phyloP scores from a whole-genome alignment of 371 early-diverging fungal genomes.

The Lichtheimia corymbifera region DNA sequence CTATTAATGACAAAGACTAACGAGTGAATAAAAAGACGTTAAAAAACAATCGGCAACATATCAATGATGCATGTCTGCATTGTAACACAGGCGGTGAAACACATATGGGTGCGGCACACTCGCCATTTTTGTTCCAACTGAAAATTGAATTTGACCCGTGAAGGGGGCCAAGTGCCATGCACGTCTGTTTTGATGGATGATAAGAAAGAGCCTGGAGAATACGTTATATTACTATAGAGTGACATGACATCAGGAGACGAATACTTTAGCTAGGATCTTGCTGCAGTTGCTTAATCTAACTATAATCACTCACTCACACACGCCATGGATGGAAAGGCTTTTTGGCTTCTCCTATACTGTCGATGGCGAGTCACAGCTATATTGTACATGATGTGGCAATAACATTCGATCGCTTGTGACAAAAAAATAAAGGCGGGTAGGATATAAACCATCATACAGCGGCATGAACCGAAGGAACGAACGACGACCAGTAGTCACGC shows the following conservation, averaged over 20 bases:
- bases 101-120: conserved; percentile 1
- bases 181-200: background rate
- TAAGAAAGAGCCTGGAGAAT: background rate
- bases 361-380: background rate
- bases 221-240: background rate
- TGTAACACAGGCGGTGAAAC: background rate
- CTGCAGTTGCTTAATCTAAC: conserved; percentile 1
- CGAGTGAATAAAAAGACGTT: background rate
- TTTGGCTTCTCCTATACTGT: background rate
- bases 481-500: no score
- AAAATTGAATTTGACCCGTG: conserved; percentile 2
- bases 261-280: background rate
- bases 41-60: no score
- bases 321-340: background rate
- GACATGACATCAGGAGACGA: conserved; percentile 2
- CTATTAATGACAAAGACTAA: no score
- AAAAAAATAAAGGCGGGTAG: background rate
- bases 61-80: no score
- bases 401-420: background rate
- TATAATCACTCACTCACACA: background rate
- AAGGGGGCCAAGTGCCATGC: background rate
- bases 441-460: background rate
- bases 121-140: background rate
- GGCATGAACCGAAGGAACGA: no score
- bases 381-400: background rate